Base-by-base conservation (phyloP, 1,284 basidiomycete genomes). In the Anthracocystis setariae region DNA sequence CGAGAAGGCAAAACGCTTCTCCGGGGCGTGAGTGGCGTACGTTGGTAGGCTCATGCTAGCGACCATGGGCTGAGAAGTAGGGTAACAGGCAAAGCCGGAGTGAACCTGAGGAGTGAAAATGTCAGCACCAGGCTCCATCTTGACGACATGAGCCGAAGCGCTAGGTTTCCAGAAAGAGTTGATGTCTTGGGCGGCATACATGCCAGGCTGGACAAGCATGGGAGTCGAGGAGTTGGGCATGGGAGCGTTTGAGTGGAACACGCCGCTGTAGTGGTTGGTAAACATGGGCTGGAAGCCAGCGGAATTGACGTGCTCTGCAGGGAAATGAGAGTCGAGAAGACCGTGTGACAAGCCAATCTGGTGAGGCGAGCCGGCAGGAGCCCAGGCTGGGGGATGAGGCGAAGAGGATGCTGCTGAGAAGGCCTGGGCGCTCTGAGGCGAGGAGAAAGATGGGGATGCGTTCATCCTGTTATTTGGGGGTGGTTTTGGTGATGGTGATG, bases 11-110 rank as follows among this genome's bases (percentile, higher is more conserved):
- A 70, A 60, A 7, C 56, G 51, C 45, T 56, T 58, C 38, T 70
- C 67, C 12, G 48, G 39, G 12, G 56, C 42, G 46, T 59, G 55
- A 23, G 51, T 46, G 1, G 61, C 61, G 42, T 53, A 70, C 20
- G 43, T 64, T 21, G 67, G 67, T 25, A 70, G 46, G 24, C 67
- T 70, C 53, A 70, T 65, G 46, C 49, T 61, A 8, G 57, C 35
- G 10, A 64, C 37, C 67, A 70, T 65, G 46, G 61, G 52, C 29
- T 63, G 67, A 3, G 61, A 64, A 37, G 17, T 44, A 37, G 45
- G 45, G 39, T 50, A 61, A 8, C 54, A 18, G 18, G 51, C 20
- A 10, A 48, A 66, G 27, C 60, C 52, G 38, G 47, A 33, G 15
- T 40, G 23, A 10, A 45, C n/a, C 17, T 47, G 57, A 32, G 63